Base-by-base conservation (phyloP, 345 rosid species). In the Bruguiera parviflora region DNA sequence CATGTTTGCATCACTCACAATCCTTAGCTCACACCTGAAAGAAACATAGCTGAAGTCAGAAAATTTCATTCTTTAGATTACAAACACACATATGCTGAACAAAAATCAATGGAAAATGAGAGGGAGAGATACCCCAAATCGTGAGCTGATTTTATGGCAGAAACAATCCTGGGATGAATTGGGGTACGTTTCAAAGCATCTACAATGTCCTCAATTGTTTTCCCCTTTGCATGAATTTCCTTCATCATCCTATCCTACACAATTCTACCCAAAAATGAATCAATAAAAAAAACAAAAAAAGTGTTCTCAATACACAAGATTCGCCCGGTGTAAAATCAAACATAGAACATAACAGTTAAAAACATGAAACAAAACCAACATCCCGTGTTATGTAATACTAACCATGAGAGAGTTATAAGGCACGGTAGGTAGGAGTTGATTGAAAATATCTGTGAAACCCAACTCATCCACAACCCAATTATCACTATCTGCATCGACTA, bases 321-420 rank as follows among this genome's bases (percentile, higher is more conserved):
- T 3, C 49, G 5, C 5, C 3, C 18, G 27, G 6, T 4, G 2
- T 27, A 7, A 52, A 18, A 20, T n/a, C 59, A 56, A 56, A 24
- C 2, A 56, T 29, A 56, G 24, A 15, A 32, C 63, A 63, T 18
- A 19, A 5, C 25, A 15, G 0, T 0, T 15, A 4, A 27, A 15
- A 63, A n/a, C 4, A 27, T 22, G 15, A 9, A 21, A 24, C 6
- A 27, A 29, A 8, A 18, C 37, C 22, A 22, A 58, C 16, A 58
- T 9, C 11, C 19, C 13, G 18, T 43, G 28, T 55, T 3, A 3
- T 21, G 1, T 31, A 4, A 28, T 53, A 68, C 62, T 28, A 66
- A 92, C 97, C 97, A 93, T 90, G 72, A 93, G 83, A 67, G 89
- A 69, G 76, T 93, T 93, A 93, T 96, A 92, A 31, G 97, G 93